Evolutionary conservation across 805 yeast genomes (phyloP).

Genomic region (Lipomyces yamadae): DNA sequence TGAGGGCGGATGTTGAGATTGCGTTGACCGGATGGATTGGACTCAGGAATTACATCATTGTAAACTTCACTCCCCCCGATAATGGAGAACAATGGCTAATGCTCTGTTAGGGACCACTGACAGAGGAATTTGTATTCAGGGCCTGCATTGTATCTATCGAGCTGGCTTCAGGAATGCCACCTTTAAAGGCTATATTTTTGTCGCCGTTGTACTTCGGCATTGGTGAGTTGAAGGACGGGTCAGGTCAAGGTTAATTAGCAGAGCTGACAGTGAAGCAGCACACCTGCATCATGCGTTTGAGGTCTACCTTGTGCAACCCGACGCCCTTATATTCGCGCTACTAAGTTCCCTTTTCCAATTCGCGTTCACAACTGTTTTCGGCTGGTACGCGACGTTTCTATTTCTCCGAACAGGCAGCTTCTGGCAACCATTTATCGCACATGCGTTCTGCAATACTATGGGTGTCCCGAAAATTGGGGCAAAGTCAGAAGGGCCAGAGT

Average conservation of each 20-base stretch:
- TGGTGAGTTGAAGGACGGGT: slow-evolving; percentile 6
- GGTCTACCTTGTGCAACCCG: slow-evolving; percentile 43
- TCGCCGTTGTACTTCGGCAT: slow-evolving; percentile 74
- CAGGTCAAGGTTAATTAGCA: not conserved
- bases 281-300: slow-evolving; percentile 77
- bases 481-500: slow-evolving; percentile 26
- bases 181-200: slow-evolving; percentile 43
- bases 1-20: not conserved
- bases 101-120: slow-evolving; percentile 61
- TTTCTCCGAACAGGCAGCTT: slow-evolving; percentile 59
- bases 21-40: slow-evolving; percentile 20
- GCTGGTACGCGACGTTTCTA: slow-evolving; percentile 63
- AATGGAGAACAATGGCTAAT: not conserved
- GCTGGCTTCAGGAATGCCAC: slow-evolving; percentile 37
- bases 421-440: slow-evolving; percentile 64
- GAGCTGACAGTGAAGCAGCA: slow-evolving; percentile 48
- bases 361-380: slow-evolving; percentile 71
- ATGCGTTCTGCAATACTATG: slow-evolving; percentile 68
- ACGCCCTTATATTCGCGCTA: slow-evolving; percentile 46
- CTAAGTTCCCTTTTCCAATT: slow-evolving; percentile 57
- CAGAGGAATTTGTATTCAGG: slow-evolving; percentile 78
- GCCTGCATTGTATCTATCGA: slow-evolving; percentile 50
- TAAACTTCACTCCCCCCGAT: slow-evolving; percentile 15
- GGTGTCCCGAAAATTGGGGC: slow-evolving; percentile 61
- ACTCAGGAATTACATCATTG: slow-evolving; percentile 32